A percentile compares a stretch with the other conserved stretches of the same genome.
These are phyloP conservation scores for Nicotiana tabacum DNA, from an alignment of 257 asterid genomes.

Conservation along the genomic window DNA sequence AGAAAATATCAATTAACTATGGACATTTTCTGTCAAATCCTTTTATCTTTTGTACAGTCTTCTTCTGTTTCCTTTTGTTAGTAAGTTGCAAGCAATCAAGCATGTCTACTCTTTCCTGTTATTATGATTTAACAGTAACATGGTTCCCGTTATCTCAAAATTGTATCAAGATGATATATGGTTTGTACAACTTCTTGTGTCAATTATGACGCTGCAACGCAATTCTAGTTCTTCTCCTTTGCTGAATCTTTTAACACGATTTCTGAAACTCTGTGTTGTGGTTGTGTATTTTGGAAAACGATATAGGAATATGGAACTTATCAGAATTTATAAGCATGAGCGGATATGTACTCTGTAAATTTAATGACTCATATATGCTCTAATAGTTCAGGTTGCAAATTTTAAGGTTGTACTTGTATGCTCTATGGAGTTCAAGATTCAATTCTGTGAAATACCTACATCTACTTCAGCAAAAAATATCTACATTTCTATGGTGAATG, in stretches of 20 bases:
- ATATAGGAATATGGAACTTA: not conserved
- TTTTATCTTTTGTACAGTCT: not conserved
- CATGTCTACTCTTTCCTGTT: not conserved
- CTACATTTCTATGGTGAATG: not conserved
- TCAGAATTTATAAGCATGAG: not conserved
- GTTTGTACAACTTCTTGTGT: not conserved
- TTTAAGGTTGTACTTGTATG: not conserved
- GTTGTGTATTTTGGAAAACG: not conserved
- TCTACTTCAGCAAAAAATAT: no score
- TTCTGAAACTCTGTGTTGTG: not conserved
- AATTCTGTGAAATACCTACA: not conserved
- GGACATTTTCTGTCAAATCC: not conserved
- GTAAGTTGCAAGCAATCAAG: not conserved
- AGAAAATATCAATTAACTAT: not conserved
- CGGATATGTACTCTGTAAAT: not conserved
- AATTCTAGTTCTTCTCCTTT: not conserved
- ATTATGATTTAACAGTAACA: not conserved
- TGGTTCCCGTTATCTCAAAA: not conserved
- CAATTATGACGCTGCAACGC: not conserved
- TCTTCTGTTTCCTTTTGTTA: conserved; percentile 1
- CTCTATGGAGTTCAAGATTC: not conserved
- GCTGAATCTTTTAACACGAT: not conserved
- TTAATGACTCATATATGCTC: not conserved
- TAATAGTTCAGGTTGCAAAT: not conserved
- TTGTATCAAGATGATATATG: not conserved